Percentiles rank a stretch among this genome's conserved stretches.
Evolutionary conservation across 306 rosid species (phyloP).

Genomic region (Prosopis cineraria): DNA sequence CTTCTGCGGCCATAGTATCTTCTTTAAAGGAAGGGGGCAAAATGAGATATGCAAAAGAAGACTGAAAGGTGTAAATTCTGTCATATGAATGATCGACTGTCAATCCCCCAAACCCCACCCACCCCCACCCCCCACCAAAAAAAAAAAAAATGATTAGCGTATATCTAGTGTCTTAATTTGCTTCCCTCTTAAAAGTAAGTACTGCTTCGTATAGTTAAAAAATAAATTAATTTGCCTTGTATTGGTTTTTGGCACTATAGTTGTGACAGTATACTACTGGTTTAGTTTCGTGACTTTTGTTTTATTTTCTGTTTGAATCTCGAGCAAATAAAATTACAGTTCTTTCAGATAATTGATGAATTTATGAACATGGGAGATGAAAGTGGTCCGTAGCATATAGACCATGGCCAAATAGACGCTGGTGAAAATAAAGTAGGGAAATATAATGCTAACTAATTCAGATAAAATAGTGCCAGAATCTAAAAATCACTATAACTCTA

Average conservation of each 20-base stretch:
- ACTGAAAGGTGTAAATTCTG: background rate
- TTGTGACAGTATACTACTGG: too few relatives aligned
- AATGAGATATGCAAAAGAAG: too few relatives aligned
- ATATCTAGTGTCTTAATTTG: background rate
- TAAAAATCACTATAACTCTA: background rate
- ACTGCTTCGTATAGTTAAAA: background rate
- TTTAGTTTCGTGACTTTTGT: background rate
- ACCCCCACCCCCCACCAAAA: too few relatives aligned
- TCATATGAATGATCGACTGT: background rate
- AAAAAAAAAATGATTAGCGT: background rate
- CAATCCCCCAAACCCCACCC: too few relatives aligned
- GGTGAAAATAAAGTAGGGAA: background rate
- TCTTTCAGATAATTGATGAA: constrained; percentile 1
- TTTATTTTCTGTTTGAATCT: background rate
- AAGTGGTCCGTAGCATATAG: constrained; percentile 6
- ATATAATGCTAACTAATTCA: background rate
- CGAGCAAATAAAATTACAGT: background rate
- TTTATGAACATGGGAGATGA: constrained; percentile 6
- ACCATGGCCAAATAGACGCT: background rate
- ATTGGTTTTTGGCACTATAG: background rate
- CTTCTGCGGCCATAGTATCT: background rate
- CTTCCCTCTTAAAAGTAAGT: background rate
- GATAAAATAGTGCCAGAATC: background rate
- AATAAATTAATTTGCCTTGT: background rate
- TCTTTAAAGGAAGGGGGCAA: background rate